A percentile compares a stretch with the other conserved stretches of the same genome.
These are phyloP conservation scores for Heimioporus sp. DNA, from an alignment of 768 basidiomycete genomes.

Conservation along the genomic window DNA sequence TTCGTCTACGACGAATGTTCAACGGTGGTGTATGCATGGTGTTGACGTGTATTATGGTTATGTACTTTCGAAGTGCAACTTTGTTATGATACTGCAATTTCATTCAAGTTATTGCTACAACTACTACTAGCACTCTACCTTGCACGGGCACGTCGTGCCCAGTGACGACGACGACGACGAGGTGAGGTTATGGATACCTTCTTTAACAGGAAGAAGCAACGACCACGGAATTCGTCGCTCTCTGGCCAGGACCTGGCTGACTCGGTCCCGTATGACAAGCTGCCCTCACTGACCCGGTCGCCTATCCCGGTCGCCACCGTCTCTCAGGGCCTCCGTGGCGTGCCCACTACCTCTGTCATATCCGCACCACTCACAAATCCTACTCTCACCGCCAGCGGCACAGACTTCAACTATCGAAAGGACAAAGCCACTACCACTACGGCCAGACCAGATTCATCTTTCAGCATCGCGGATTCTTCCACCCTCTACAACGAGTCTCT, in stretches of 20 bases:
- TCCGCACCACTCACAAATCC: constrained; percentile 87
- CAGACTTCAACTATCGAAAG: constrained; percentile 63
- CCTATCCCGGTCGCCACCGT: constrained; percentile 57
- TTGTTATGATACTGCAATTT: constrained; percentile 2
- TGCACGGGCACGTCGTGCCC: constrained; percentile 7
- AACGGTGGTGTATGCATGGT: neutral
- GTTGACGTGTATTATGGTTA: constrained; percentile 26
- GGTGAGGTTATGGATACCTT: constrained; percentile 54
- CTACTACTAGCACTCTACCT: neutral
- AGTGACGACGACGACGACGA: constrained; percentile 12
- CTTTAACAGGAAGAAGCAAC: constrained; percentile 61
- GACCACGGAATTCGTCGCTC: constrained; percentile 60
- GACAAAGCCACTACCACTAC: constrained; percentile 39
- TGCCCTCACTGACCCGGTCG: constrained; percentile 51
- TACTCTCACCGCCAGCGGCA: constrained; percentile 66
- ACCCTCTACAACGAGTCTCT: constrained; percentile 54
- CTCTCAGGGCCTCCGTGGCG: constrained; percentile 53
- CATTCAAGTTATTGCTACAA: neutral
- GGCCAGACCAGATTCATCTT: constrained; percentile 49
- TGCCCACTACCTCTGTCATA: constrained; percentile 38
- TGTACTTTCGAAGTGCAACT: neutral
- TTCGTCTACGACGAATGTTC: too few relatives aligned
- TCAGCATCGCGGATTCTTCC: constrained; percentile 56
- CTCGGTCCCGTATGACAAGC: constrained; percentile 73
- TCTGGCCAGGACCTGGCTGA: constrained; percentile 62